Percentiles rank a stretch among this genome's conserved stretches.
These are phyloP conservation scores for Hortiboletus rubellus DNA, from an alignment of 1,284 basidiomycete genomes.

Conservation along the genomic window DNA sequence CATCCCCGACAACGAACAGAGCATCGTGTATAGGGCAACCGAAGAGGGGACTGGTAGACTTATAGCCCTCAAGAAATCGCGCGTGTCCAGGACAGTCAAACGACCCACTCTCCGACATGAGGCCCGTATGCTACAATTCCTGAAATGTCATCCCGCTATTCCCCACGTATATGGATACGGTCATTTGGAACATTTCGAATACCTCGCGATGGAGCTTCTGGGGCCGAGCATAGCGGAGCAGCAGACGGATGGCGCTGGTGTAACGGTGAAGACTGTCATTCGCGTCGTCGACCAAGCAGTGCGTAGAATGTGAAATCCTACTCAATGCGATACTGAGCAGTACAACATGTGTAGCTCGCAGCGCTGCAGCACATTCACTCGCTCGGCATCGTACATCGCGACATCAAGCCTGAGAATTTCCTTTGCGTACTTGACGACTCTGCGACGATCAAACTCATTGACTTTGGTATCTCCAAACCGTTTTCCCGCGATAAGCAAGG, in stretches of 20 bases:
- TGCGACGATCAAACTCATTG: background rate
- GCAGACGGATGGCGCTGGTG: background rate
- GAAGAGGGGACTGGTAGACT: background rate
- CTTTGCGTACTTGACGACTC: background rate
- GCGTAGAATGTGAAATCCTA: background rate
- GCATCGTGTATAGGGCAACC: slow-evolving; percentile 1
- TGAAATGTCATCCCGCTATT: background rate
- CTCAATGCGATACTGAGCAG: background rate
- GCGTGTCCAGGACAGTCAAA: background rate
- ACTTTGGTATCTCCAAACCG: slow-evolving; percentile 1
- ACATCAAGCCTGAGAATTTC: background rate
- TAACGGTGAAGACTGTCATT: background rate
- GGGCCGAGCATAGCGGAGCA: background rate
- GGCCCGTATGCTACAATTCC: background rate
- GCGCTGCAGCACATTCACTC: background rate
- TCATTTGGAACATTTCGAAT: slow-evolving; percentile 1
- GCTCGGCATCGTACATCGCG: background rate
- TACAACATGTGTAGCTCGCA: background rate
- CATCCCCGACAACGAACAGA: background rate
- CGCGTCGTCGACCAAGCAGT: background rate
- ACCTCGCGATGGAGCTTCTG: background rate
- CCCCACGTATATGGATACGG: background rate
- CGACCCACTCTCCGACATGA: background rate
- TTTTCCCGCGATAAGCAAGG: background rate
- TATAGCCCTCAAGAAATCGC: slow-evolving; percentile 2